Conservation (phyloP, 768 basidiomycete genomes). For the Coprinopsis cinerea region DNA sequence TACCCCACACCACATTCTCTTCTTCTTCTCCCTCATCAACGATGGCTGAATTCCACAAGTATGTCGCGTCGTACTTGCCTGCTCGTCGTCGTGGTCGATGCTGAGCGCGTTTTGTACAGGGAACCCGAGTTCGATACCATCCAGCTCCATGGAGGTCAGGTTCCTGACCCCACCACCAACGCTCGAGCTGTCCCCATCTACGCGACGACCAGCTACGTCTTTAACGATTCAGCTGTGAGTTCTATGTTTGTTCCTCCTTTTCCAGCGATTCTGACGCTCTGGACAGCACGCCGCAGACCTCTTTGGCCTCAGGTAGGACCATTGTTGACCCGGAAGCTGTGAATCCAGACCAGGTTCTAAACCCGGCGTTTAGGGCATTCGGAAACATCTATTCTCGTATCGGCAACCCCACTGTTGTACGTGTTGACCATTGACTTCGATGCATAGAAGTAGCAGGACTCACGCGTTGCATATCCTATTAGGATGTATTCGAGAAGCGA, state of each 20-base stretch:
- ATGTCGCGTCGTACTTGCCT: conserved; percentile 1
- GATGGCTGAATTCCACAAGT: conserved; percentile 29
- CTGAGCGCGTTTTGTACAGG: conserved; percentile 20
- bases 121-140: conserved; percentile 75
- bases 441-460: not conserved
- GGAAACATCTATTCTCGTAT: conserved; percentile 68
- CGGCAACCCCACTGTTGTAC: conserved; percentile 59
- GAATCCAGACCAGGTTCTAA: too few species aligned
- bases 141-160: conserved; percentile 74
- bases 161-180: conserved; percentile 55
- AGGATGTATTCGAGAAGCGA: conserved; percentile 78
- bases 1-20: not conserved
- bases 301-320: conserved; percentile 49
- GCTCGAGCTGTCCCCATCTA: conserved; percentile 79
- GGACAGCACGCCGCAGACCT: conserved; percentile 65
- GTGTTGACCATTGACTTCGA: conserved; percentile 15
- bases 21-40: not conserved
- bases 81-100: not conserved
- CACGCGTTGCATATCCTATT: not conserved
- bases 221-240: conserved; percentile 62
- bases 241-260: not conserved
- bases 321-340: too few species aligned
- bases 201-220: conserved; percentile 64
- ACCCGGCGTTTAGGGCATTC: conserved; percentile 29
- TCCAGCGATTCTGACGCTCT: not conserved